Conservation (phyloP, 2,329 filamentous ascomycete species). For the Aspergillus fructus region DNA sequence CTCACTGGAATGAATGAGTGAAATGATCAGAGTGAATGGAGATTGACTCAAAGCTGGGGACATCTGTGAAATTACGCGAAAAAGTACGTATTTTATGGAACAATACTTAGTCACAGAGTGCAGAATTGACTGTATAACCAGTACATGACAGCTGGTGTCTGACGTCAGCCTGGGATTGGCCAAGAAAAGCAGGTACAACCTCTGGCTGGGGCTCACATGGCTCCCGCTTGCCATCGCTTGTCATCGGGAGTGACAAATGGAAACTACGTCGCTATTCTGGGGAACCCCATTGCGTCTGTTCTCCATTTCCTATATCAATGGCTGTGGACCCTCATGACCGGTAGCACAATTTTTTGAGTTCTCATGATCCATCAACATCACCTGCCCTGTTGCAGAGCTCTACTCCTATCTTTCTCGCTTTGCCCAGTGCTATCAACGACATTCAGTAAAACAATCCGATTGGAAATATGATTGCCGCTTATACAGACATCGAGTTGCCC, state of each 20-base stretch:
- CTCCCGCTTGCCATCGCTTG: conserved; percentile 36
- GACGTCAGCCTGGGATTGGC: conserved; percentile 12
- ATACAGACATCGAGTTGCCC: conserved; percentile 39
- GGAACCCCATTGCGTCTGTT: background rate
- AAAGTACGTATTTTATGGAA: background rate
- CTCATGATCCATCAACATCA: background rate
- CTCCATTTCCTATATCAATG: background rate
- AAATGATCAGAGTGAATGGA: background rate
- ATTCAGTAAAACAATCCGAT: background rate
- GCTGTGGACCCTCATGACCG: background rate
- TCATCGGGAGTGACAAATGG: conserved; percentile 33
- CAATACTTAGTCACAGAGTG: background rate
- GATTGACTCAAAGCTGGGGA: background rate
- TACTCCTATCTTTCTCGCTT: background rate
- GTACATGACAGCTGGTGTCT: background rate
- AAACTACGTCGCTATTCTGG: conserved; percentile 16
- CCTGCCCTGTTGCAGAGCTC: background rate
- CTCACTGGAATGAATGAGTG: background rate
- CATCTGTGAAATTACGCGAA: background rate
- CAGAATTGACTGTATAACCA: background rate
- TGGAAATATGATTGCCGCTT: conserved; percentile 35
- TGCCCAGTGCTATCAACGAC: background rate
- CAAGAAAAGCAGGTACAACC: conserved; percentile 20
- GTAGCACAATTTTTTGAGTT: background rate
- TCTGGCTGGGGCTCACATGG: conserved; percentile 9